Conservation (phyloP, 2,329 filamentous ascomycete species). For the Phoma sp. region DNA sequence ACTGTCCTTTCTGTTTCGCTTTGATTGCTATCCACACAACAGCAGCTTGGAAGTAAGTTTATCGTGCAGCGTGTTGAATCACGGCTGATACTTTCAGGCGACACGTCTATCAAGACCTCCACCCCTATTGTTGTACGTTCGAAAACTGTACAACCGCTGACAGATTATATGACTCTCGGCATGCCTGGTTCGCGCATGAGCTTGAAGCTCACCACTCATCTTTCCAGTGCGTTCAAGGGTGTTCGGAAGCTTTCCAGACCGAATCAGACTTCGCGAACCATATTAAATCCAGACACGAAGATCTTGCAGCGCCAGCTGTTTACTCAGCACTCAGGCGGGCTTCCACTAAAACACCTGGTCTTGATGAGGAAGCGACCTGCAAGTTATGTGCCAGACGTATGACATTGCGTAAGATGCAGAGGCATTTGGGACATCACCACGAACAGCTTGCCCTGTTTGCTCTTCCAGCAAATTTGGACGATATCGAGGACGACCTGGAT, state of each 20-base stretch:
- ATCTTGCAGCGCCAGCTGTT: not conserved
- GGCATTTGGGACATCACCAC: constrained; percentile 31
- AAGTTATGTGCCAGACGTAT: constrained; percentile 20
- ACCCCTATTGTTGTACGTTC: constrained; percentile 34
- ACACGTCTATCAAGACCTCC: constrained; percentile 34
- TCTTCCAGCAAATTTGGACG: constrained; percentile 24
- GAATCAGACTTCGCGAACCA: not conserved
- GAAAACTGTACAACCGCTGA: constrained; percentile 28
- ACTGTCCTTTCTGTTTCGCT: constrained; percentile 41
- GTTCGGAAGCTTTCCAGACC: not conserved
- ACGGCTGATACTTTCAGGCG: constrained; percentile 13
- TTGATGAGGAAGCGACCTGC: not conserved
- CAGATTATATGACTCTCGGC: constrained; percentile 28
- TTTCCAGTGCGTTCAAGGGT: constrained; percentile 27
- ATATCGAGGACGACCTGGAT: constrained; percentile 19
- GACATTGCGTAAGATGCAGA: constrained; percentile 19
- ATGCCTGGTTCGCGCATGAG: constrained; percentile 34
- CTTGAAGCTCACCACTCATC: constrained; percentile 24
- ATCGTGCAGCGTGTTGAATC: not conserved
- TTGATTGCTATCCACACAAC: constrained; percentile 28
- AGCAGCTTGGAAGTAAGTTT: constrained; percentile 30
- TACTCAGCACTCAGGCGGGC: not conserved
- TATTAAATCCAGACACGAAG: not conserved
- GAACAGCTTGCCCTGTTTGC: constrained; percentile 35
- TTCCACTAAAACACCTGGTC: not conserved